Conservation (phyloP, 345 rosid genomes). For the Euphorbia tirucalli region DNA sequence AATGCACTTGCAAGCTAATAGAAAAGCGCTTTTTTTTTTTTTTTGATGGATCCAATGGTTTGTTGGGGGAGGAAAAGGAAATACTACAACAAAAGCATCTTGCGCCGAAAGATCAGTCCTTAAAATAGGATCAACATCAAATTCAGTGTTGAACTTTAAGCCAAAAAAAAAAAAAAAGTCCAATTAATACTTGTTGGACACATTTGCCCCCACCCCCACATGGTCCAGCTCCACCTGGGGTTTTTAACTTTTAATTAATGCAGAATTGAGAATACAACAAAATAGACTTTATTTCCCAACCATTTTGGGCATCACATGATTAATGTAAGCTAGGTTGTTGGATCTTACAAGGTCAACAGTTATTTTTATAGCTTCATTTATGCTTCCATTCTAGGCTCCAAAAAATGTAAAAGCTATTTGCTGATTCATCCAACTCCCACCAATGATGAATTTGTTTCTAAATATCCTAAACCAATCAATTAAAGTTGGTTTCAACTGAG, state of each 20-base stretch:
- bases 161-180: neutral
- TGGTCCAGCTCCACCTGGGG: constrained; percentile 3
- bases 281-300: constrained; percentile 1
- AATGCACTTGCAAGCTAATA: neutral
- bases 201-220: neutral
- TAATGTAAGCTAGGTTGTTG: neutral
- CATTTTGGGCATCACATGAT: constrained; percentile 6
- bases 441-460: too few species aligned
- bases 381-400: neutral
- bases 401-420: too few species aligned
- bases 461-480: too few species aligned
- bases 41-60: neutral
- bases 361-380: neutral
- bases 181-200: constrained; percentile 4
- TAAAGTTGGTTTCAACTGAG: too few species aligned
- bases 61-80: neutral
- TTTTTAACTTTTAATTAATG: neutral
- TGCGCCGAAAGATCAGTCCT: constrained; percentile 13
- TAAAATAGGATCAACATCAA: constrained; percentile 27
- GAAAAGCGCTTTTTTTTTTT: neutral
- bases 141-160: constrained; percentile 20
- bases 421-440: too few species aligned
- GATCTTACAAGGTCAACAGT: neutral
- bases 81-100: neutral
- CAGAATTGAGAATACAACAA: constrained; percentile 2